Evolutionary conservation across 768 basidiomycete genomes (phyloP).

Genomic region (Pulveroboletus ravenelii): DNA sequence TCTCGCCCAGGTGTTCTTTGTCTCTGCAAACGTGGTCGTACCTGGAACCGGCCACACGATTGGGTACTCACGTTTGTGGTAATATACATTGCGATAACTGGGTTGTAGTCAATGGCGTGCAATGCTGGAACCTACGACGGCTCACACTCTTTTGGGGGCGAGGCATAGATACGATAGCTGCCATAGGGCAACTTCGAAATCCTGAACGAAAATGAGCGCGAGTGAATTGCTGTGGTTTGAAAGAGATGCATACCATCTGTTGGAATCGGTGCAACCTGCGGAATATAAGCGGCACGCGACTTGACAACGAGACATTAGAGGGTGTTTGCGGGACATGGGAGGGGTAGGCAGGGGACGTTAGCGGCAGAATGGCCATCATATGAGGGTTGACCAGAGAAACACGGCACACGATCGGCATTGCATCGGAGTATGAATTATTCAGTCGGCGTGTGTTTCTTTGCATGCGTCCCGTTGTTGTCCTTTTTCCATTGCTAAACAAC

Average conservation of each 20-base stretch:
- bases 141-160: constrained; percentile 86
- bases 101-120: constrained; percentile 10
- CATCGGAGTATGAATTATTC: constrained; percentile 15
- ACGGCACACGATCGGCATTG: constrained; percentile 22
- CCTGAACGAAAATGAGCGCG: constrained; percentile 43
- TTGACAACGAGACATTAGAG: constrained; percentile 29
- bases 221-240: neutral
- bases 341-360: constrained; percentile 26
- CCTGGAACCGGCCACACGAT: neutral
- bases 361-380: constrained; percentile 31
- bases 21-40: constrained; percentile 52
- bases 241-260: constrained; percentile 62
- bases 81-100: constrained; percentile 95
- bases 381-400: neutral
- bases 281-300: constrained; percentile 76
- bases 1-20: constrained; percentile 97
- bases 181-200: constrained; percentile 96
- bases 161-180: constrained; percentile 92
- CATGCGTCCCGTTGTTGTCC: constrained; percentile 10
- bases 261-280: constrained; percentile 75
- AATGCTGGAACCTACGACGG: neutral
- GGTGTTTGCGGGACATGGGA: constrained; percentile 15
- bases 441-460: constrained; percentile 9
- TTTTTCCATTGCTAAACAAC: constrained; percentile 8
- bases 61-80: constrained; percentile 78